A percentile compares a stretch with the other conserved stretches of the same genome.
phyloP scores from a whole-genome alignment of 2,329 filamentous ascomycete species.

The Fusarium virguliforme region DNA sequence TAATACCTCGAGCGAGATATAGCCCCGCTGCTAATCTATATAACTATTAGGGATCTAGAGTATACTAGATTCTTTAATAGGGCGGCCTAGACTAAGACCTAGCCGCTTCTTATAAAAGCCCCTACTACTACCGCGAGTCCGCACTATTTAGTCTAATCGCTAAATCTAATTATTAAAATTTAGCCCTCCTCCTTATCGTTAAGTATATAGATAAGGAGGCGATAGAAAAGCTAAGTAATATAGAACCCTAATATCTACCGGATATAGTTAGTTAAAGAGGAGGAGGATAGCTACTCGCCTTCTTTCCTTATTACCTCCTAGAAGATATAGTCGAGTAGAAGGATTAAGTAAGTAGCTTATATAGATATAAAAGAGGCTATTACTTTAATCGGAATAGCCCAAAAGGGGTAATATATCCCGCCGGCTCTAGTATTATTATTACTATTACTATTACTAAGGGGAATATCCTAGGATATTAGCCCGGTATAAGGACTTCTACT shows the following conservation, averaged over 20 bases:
- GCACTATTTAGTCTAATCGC: background rate
- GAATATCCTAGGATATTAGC: background rate
- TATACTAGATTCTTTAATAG: conserved; percentile 7
- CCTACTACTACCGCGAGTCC: background rate
- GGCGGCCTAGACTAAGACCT: conserved; percentile 3
- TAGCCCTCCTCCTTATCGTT: background rate
- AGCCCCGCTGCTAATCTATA: background rate
- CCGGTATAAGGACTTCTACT: conserved; percentile 4
- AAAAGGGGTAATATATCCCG: background rate
- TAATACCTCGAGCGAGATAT: conserved; percentile 14
- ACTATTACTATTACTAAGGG: background rate
- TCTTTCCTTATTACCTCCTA: background rate
- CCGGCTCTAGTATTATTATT: background rate
- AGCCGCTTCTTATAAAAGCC: conserved; percentile 7
- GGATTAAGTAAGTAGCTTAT: conserved; percentile 2
- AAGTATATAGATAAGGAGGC: conserved; percentile 12
- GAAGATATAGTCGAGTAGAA: conserved; percentile 13
- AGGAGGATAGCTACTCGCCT: background rate
- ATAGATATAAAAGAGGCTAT: background rate
- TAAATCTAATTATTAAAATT: conserved; percentile 12
- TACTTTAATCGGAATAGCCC: background rate
- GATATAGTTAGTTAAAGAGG: background rate
- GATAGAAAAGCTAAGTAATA: conserved; percentile 9
- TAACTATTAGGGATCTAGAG: conserved; percentile 15
- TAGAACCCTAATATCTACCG: conserved; percentile 17